phyloP scores from a whole-genome alignment of 495 filamentous ascomycete genomes.

The Xylaria longipes region DNA sequence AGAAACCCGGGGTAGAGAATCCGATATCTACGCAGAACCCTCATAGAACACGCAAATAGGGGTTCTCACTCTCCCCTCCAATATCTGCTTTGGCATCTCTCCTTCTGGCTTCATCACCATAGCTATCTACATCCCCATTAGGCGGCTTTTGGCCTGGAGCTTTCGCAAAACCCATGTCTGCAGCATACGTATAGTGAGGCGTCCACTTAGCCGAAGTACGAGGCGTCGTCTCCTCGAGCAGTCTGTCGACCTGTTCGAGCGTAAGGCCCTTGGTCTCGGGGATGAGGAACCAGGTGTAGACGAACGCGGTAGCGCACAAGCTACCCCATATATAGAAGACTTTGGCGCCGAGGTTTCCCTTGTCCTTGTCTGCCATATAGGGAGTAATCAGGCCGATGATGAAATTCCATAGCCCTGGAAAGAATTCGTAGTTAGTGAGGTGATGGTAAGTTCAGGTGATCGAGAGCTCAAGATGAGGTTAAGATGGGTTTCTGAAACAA shows the following conservation, averaged over 20 bases:
- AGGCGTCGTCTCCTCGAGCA: conserved; percentile 85
- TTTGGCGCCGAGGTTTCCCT: conserved; percentile 71
- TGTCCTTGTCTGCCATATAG: conserved; percentile 71
- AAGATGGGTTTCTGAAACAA: background rate
- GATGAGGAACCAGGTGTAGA: conserved; percentile 81
- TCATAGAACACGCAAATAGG: conserved; percentile 7
- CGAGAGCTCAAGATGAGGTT: background rate
- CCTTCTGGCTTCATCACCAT: background rate
- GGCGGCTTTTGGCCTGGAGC: background rate
- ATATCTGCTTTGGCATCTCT: background rate
- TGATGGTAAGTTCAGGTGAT: too few relatives aligned
- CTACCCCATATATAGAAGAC: conserved; percentile 83
- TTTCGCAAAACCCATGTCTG: conserved; percentile 54
- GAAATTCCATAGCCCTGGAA: conserved; percentile 42
- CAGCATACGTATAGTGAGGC: conserved; percentile 72
- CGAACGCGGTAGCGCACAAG: conserved; percentile 67
- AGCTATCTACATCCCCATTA: background rate
- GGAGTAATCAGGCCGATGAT: conserved; percentile 66
- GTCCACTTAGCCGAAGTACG: conserved; percentile 73
- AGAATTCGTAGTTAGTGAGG: background rate
- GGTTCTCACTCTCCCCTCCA: background rate
- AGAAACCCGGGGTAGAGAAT: background rate
- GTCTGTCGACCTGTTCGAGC: conserved; percentile 87
- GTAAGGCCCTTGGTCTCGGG: conserved; percentile 88
- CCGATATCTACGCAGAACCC: background rate